These are phyloP conservation scores for Entomortierella chlamydospora DNA, from an alignment of 192 early-diverging fungal genomes.

Conservation along the genomic window DNA sequence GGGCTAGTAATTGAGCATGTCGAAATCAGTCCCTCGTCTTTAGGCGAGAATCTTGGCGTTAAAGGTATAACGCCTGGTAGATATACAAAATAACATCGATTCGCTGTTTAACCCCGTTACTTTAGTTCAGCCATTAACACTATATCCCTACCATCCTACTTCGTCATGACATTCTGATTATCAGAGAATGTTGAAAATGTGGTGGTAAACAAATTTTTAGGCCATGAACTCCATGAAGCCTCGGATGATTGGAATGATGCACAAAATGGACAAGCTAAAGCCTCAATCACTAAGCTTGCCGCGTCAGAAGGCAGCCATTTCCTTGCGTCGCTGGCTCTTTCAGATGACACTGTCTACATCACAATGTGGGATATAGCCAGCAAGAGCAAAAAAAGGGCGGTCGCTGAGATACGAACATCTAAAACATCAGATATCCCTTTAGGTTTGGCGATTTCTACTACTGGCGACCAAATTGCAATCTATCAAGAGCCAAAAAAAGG, in stretches of 20 bases:
- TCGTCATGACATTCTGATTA: too few species aligned
- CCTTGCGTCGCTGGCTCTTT: slow-evolving; percentile 21
- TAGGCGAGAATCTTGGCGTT: background rate
- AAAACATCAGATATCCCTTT: slow-evolving; percentile 12
- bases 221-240: too few species aligned
- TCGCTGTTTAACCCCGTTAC: background rate
- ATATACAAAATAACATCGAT: too few species aligned
- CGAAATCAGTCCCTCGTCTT: slow-evolving; percentile 19
- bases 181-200: too few species aligned
- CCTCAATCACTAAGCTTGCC: slow-evolving; percentile 11
- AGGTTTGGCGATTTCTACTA: slow-evolving; percentile 24
- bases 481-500: slow-evolving; percentile 45
- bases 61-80: too few species aligned
- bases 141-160: too few species aligned
- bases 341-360: slow-evolving; percentile 12
- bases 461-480: slow-evolving; percentile 32
- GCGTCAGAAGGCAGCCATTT: slow-evolving; percentile 16
- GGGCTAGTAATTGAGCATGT: slow-evolving; percentile 36
- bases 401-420: background rate
- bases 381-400: background rate
- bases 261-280: too few species aligned
- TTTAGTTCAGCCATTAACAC: too few species aligned
- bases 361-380: slow-evolving; percentile 17
- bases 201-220: too few species aligned
- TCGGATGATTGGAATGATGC: too few species aligned